A percentile compares a stretch with the other conserved stretches of the same genome.
These are phyloP conservation scores for Trichoderma breve DNA, from an alignment of 2,329 filamentous ascomycete species.

Conservation along the genomic window DNA sequence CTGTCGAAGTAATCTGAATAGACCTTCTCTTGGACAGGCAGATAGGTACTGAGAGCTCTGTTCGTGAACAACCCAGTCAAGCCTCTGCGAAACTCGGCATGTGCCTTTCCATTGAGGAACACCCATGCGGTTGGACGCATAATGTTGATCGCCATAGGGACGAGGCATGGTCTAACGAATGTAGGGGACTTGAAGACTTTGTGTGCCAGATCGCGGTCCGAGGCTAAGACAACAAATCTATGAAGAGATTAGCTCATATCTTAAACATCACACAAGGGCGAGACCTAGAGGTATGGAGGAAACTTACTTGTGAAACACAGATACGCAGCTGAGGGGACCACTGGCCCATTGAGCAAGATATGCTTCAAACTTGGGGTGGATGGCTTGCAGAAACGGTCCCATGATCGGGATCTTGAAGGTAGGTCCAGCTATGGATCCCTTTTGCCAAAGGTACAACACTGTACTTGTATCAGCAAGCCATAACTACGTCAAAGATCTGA, in stretches of 20 bases:
- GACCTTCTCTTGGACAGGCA: slow-evolving; percentile 8
- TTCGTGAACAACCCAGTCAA: slow-evolving; percentile 8
- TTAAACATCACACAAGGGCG: neutral
- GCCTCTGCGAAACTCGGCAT: slow-evolving; percentile 6
- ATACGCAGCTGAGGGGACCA: slow-evolving; percentile 8
- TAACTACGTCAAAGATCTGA: neutral
- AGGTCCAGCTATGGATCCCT: slow-evolving; percentile 11
- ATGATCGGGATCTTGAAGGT: slow-evolving; percentile 11
- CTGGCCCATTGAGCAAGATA: slow-evolving; percentile 9
- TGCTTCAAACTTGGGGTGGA: slow-evolving; percentile 10
- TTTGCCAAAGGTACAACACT: slow-evolving; percentile 1
- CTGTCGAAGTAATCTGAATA: slow-evolving; percentile 8
- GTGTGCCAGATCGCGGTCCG: slow-evolving; percentile 10
- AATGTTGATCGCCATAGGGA: slow-evolving; percentile 12
- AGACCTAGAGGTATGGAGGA: no score
- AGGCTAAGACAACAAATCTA: slow-evolving; percentile 9
- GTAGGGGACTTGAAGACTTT: slow-evolving; percentile 16
- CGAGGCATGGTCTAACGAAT: slow-evolving; percentile 4
- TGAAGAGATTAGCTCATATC: neutral
- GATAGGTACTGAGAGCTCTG: slow-evolving; percentile 7
- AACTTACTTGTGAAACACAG: slow-evolving; percentile 14
- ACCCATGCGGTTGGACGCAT: slow-evolving; percentile 17
- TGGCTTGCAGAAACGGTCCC: slow-evolving; percentile 12
- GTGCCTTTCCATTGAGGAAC: slow-evolving; percentile 10
- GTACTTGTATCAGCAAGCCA: neutral